Base-by-base conservation (phyloP, 2,329 filamentous ascomycete species). In the Tricladium varicosporioides region DNA sequence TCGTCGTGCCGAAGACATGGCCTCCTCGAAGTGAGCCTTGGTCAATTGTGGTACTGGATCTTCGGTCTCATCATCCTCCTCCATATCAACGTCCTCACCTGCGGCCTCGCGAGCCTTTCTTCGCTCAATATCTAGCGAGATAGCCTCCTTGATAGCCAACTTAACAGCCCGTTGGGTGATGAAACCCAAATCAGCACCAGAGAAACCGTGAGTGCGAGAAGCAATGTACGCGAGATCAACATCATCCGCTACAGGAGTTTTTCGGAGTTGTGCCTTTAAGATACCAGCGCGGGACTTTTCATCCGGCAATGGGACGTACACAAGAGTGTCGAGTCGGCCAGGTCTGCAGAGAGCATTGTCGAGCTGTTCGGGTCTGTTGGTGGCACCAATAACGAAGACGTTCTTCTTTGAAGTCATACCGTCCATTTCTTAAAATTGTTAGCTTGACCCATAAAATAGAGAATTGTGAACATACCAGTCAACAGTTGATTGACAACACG, bases 391-490 rank as follows among this genome's bases (percentile, higher is more conserved):
- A 65, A 99, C 94, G 78, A 99, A 99, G 64, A 99, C 94, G 74
- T 99, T 99, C 89, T 99, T 99, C 90, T 99, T 99, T 42, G 93
- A 97, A 47, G 93, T 97, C 93, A 97, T 97, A 70, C 93, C 93
- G 67, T 97, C 93, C 93, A 97, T 97, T 85, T 97, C 91, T 89
- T 62, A 18, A 31, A 48, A 10, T 53, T 46, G 68, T 84, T 75
- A 85, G 79, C 67, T 57, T 51, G 48, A 68, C 54, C 53, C 14
- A 5, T 40, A n/a, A 16, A 48, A n/a, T 8, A 54, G 44, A 11
- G 15, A 27, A 18, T 54, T 15, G 52, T 43, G 56, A 67, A 78
- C 85, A 83, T 84, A 91, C 88, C 91, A 66, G 94, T 99, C 72
- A 99, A 80, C 73, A 99, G 92, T 82, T 99, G 95, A 82, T 99